Evolutionary conservation across 306 rosid genomes (phyloP).

Genomic region (Inga oerstediana): DNA sequence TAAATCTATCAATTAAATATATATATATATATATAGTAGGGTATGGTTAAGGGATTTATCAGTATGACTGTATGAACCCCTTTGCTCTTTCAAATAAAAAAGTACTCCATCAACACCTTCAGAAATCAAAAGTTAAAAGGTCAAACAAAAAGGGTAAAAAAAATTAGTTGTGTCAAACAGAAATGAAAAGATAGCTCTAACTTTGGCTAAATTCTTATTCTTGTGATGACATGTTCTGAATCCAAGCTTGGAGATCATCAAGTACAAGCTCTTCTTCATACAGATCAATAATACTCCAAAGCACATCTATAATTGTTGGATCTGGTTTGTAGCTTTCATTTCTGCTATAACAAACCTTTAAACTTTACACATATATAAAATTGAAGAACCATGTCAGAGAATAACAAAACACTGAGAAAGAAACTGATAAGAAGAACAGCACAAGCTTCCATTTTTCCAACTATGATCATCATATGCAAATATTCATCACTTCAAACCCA

Average conservation of each 20-base stretch:
- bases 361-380: conserved; percentile 29
- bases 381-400: conserved; percentile 27
- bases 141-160: not conserved
- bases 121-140: not conserved
- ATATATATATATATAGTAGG: not conserved
- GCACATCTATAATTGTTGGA: conserved; percentile 27
- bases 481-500: conserved; percentile 38
- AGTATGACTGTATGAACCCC: too few relatives aligned
- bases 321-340: conserved; percentile 41
- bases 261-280: conserved; percentile 32
- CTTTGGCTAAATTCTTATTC: conserved; percentile 36
- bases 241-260: conserved; percentile 27
- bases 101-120: not conserved
- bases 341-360: conserved; percentile 41
- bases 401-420: conserved; percentile 19
- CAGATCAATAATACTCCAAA: conserved; percentile 33
- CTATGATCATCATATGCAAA: conserved; percentile 6
- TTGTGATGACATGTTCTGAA: conserved; percentile 30
- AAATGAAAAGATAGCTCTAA: conserved; percentile 5
- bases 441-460: conserved; percentile 22
- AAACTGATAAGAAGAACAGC: conserved; percentile 22
- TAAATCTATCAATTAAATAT: too few relatives aligned
- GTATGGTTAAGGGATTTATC: not conserved
- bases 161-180: not conserved
- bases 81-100: not conserved